Base-by-base conservation (phyloP, 257 asterid species). In the Solanum pinnatisectum region DNA sequence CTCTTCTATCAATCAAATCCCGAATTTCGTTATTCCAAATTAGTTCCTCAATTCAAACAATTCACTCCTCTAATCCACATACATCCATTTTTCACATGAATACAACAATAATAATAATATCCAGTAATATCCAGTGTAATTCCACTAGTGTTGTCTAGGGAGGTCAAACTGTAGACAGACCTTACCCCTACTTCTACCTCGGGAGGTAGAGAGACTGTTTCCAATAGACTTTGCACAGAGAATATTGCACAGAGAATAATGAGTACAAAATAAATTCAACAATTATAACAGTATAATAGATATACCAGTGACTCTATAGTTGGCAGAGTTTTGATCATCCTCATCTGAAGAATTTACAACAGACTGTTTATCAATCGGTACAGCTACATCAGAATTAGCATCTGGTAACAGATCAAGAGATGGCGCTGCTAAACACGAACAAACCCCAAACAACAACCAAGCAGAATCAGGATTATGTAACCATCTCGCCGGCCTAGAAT, bases 401-500 rank as follows among this genome's bases (percentile, higher is more conserved):
- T 92, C 94, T 30, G 88, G 22, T 1, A 56, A 20, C 20, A 87
- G 22, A 92, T 92, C 93, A 13, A 87, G 11, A 25, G 88, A 67
- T 12, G 92, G 89, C 23, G 88, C 86, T 9, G 93, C 93, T 84
- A 91, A 81, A 63, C 94, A 88, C 74, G 92, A 91, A 72, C 95
- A 91, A 44, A 92, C 95, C 10, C 98, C 98, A 84, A 95, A 96
- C n/a, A 96, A 91, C 44, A 95, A 88, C 98, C 98, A 96, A 6
- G 94, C 99, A 8, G 96, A 95, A n/a, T 96, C 94, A 10, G 94
- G 92, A 86, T 94, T 94, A 87, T 94, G 98, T 32, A 95, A 93
- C 99, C 99, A 96, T 56, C 99, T 92, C 87, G 99, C 99, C 40
- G 98, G 98, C 86, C 99, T 79, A 12, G 97, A 93, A 84, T 96